Base-by-base conservation (phyloP, 2,329 filamentous ascomycete genomes). In the Fusarium goolgardi region DNA sequence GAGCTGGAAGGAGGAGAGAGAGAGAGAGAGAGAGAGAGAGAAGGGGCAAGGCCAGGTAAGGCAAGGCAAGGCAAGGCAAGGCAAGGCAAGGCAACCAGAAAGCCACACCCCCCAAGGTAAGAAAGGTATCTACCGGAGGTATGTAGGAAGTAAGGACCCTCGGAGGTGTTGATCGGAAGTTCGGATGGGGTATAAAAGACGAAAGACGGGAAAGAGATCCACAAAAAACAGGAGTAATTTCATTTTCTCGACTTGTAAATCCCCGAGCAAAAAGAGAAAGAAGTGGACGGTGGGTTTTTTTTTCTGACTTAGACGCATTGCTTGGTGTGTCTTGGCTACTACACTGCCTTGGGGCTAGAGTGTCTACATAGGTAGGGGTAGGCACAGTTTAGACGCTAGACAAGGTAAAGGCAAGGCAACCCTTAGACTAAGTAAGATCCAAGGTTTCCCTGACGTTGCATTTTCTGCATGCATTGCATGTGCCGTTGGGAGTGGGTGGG, bases 141-240 rank as follows among this genome's bases (percentile, higher is more conserved):
- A n/a, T n/a, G 15, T 10, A 34, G n/a, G 35, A 39, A 39, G 35
- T n/a, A n/a, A 37, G n/a, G 46, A 34, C 43, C 40, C 41, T 68
- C 59, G 59, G 64, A 59, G 43, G 50, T 45, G 63, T 51, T 67
- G 59, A 63, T 53, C 65, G 59, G 59, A 65, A 47, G 60, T 60
- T 35, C 46, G 46, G 46, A 16, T 32, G 32, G 41, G 18, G 35
- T 11, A 37, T 3, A 37, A 39, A 21, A 44, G 23, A 44, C 41
- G 23, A 39, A 21, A 44, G 41, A 44, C 41, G 41, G 41, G 41
- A 44, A 27, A n/a, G 27, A 50, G 34, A 49, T 59, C 60, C 62
- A 60, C 59, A 40, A 23, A 23, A 43, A 18, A n/a, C 25, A 13
- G 21, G 6, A 21, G 11, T 27, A 52, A 25, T 47, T 39, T 20